Conservation (phyloP, 2,329 filamentous ascomycete genomes). For the Trichophyton equinum region DNA sequence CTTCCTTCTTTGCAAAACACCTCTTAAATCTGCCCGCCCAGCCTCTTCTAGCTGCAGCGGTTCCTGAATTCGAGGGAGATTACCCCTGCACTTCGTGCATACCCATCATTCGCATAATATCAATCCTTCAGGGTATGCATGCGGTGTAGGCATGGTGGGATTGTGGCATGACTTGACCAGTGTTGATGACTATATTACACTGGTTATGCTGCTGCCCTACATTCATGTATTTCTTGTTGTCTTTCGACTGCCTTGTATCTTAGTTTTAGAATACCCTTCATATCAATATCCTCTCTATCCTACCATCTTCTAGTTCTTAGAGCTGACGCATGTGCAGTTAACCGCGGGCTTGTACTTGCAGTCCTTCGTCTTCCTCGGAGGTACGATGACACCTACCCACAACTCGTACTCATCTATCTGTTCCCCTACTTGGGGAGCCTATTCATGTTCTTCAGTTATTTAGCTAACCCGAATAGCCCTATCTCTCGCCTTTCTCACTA, state of each 20-base stretch:
- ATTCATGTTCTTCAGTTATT: neutral
- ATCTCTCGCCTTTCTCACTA: conserved; percentile 70
- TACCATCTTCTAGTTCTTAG: neutral
- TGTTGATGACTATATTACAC: conserved; percentile 44
- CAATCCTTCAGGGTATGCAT: conserved; percentile 44
- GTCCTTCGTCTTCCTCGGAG: conserved; percentile 25
- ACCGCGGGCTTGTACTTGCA: conserved; percentile 30
- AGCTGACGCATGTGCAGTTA: conserved; percentile 27
- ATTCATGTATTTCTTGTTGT: conserved; percentile 24
- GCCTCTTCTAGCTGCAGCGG: conserved; percentile 59
- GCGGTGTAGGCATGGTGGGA: conserved; percentile 66
- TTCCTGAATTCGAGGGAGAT: conserved; percentile 78
- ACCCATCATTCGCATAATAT: conserved; percentile 54
- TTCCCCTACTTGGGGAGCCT: neutral
- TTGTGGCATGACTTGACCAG: conserved; percentile 48
- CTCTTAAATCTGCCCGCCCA: conserved; percentile 73
- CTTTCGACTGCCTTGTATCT: neutral
- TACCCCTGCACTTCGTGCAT: conserved; percentile 52
- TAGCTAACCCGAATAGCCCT: conserved; percentile 41
- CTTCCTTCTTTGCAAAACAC: conserved; percentile 26
- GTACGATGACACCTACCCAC: conserved; percentile 17
- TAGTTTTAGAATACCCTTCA: neutral
- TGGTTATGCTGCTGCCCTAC: conserved; percentile 57
- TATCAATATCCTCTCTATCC: conserved; percentile 4
- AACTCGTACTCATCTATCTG: conserved; percentile 3